A percentile compares a stretch with the other conserved stretches of the same genome.
These are phyloP conservation scores for Malassezia yamatoensis DNA, from an alignment of 1,284 basidiomycete genomes.

Conservation along the genomic window DNA sequence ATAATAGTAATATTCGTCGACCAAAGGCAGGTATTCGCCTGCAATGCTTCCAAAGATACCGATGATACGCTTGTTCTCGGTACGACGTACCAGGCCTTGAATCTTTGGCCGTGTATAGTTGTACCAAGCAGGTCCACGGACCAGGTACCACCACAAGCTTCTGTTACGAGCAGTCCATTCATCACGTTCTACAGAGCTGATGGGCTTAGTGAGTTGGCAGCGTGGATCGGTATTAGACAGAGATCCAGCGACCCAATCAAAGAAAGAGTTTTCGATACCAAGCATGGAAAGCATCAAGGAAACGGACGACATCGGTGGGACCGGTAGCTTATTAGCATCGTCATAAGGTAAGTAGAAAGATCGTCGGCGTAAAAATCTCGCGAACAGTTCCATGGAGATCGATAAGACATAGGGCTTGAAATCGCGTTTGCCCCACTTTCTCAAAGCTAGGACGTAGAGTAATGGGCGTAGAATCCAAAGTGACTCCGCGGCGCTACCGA, in stretches of 20 bases:
- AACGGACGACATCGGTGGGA: constrained; percentile 19
- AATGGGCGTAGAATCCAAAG: constrained; percentile 38
- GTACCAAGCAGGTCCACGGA: constrained; percentile 80
- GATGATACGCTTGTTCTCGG: constrained; percentile 61
- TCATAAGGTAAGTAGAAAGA: constrained; percentile 17
- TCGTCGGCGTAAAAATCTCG: constrained; percentile 25
- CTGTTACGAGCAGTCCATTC: constrained; percentile 74
- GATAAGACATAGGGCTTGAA: constrained; percentile 30
- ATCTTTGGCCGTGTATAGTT: constrained; percentile 68
- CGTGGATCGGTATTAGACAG: constrained; percentile 23
- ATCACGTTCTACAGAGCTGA: constrained; percentile 47
- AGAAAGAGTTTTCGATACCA: constrained; percentile 32
- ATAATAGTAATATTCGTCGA: constrained; percentile 87
- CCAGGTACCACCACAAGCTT: constrained; percentile 71
- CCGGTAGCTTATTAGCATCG: background rate
- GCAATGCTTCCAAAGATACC: constrained; percentile 66
- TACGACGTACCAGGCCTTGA: constrained; percentile 55
- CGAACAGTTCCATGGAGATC: constrained; percentile 30
- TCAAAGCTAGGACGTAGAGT: constrained; percentile 36
- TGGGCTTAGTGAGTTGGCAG: constrained; percentile 24
- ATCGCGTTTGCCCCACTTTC: constrained; percentile 29
- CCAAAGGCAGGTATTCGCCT: constrained; percentile 81
- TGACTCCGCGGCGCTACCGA: constrained; percentile 24
- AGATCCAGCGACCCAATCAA: constrained; percentile 28
- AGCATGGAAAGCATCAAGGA: constrained; percentile 33